Conservation (phyloP, 495 filamentous ascomycete species). For the Daldinia grandis region DNA sequence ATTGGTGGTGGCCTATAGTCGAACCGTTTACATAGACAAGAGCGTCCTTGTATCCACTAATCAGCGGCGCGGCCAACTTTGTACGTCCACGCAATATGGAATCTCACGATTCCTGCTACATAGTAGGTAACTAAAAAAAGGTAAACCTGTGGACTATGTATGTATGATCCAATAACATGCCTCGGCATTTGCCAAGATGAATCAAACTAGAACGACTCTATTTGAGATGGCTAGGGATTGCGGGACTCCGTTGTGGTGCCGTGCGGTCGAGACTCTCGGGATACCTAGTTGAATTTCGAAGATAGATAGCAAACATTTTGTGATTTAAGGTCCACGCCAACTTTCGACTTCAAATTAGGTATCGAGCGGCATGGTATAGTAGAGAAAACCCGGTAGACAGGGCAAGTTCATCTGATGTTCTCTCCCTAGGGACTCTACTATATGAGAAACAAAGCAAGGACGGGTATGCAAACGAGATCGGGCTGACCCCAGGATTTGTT, state of each 20-base stretch:
- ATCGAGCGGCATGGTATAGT: not conserved
- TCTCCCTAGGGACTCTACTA: not conserved
- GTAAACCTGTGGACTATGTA: not conserved
- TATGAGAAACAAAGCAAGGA: slow-evolving; percentile 9
- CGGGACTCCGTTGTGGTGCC: not conserved
- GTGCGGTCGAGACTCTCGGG: not conserved
- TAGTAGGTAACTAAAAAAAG: not conserved
- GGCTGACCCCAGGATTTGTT: slow-evolving; percentile 30
- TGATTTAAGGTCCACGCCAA: not conserved
- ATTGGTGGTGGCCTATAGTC: slow-evolving; percentile 18
- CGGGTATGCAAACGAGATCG: slow-evolving; percentile 20
- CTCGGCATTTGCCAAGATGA: not conserved
- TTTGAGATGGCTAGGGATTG: not conserved
- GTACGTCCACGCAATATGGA: not conserved
- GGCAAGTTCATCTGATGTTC: slow-evolving; percentile 35
- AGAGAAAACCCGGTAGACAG: not conserved
- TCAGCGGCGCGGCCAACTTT: slow-evolving; percentile 8
- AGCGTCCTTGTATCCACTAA: slow-evolving; percentile 7
- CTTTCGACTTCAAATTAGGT: not conserved
- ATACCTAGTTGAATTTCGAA: not conserved
- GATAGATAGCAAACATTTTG: not conserved
- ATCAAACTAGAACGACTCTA: not conserved
- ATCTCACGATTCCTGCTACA: not conserved
- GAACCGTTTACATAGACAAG: not conserved
- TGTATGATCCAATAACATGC: not conserved